Evolutionary conservation across 2,329 filamentous ascomycete genomes (phyloP).

Genomic region (Fusarium marasasianum): DNA sequence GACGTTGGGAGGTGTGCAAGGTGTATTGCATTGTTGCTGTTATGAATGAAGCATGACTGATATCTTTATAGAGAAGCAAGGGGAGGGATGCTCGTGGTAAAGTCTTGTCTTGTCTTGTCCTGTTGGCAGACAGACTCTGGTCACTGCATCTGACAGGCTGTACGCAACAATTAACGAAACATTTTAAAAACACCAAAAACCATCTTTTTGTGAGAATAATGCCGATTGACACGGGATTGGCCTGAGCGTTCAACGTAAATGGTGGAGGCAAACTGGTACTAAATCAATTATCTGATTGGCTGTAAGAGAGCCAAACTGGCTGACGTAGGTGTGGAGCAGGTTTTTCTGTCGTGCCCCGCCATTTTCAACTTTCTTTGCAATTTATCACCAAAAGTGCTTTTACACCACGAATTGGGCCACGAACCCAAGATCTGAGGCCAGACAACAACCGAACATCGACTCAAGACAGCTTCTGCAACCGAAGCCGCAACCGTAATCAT

Average conservation of each 20-base stretch:
- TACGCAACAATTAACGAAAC: conserved; percentile 26
- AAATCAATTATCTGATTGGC: conserved; percentile 17
- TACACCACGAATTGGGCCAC: conserved; percentile 26
- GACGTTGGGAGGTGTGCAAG: conserved; percentile 1
- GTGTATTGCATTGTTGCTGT: conserved; percentile 17
- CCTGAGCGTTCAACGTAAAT: background rate
- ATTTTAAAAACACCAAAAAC: conserved; percentile 1
- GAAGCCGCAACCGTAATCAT: conserved; percentile 63
- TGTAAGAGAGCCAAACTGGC: conserved; percentile 10
- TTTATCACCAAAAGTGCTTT: conserved; percentile 39
- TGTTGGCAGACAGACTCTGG: background rate
- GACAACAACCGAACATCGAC: conserved; percentile 17
- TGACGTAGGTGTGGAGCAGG: conserved; percentile 44
- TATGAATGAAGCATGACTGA: conserved; percentile 20
- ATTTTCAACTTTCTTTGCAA: conserved; percentile 37
- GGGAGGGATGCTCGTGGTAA: conserved; percentile 2
- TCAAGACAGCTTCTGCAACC: conserved; percentile 17
- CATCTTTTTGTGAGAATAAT: background rate
- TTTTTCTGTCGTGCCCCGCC: conserved; percentile 52
- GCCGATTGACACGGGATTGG: too few relatives aligned
- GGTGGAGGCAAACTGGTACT: background rate
- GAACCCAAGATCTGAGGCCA: conserved; percentile 32
- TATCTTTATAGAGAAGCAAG: conserved; percentile 15
- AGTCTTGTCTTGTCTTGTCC: background rate
- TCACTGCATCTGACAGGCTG: conserved; percentile 7